Evolutionary conservation across 192 early-diverging fungal genomes (phyloP), one percentile per base, ranked within the genome.

Genomic region (Coemansia sp.): DNA sequence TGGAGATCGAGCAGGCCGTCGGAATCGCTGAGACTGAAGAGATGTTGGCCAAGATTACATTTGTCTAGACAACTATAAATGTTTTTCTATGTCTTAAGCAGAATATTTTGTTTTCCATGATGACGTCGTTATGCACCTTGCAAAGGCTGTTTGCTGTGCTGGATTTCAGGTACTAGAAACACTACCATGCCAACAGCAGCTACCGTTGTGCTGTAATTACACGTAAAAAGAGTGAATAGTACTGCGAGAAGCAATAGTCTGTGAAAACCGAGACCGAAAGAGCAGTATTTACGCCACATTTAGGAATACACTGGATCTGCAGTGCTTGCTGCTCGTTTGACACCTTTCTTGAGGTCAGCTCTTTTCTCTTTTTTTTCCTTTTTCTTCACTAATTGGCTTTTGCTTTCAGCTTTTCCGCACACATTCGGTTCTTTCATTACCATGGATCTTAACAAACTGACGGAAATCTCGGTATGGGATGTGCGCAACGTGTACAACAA

Each of bases 1-100:
- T 98, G 64, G 92, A 94, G 75, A 82, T 96, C 29, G 88, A 91
- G 74, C 95, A 97, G 79, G 93, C 93, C 33, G 70, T 98, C 37
- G 82, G 90, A 72, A 89, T 95, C 29, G 79, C 77, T 34, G 79
- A 82, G 56, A 61, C 83, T 2, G 83, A 84, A 55, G 68, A 73
- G 60, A 58, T 81, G 70, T 58, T 84, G 26, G 74, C 75, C 42
- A 76, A 77, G 52, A 46, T 84, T 15, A 61, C 72, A 0, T 63
- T 77, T 31, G 52, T 77, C 29, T 77, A 68, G 45, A 56, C 18
- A 31, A 18, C 2, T 26, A n/a, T 25, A 20, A 57, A 0, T 46
- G 5, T 53, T 45, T 15, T 30, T 53, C 52, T 55, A 31, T 40
- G 9, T 40, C 39, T n/a, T n/a, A n/a, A n/a, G n/a, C n/a, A n/a